phyloP scores from a whole-genome alignment of 805 yeast species.

The Saccharomycodes ludwigii region DNA sequence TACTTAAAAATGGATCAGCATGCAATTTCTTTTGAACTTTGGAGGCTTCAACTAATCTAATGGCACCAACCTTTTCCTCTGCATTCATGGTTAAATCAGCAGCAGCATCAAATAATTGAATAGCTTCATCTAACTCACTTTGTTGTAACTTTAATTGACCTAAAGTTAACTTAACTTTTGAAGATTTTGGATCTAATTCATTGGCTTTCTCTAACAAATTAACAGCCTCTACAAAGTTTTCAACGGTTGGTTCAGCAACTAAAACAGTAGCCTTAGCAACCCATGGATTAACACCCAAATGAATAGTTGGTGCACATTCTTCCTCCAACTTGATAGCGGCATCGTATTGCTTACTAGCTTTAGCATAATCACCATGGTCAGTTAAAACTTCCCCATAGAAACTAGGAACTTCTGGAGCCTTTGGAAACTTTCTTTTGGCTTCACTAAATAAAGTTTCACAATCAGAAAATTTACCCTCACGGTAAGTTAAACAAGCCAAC shows the following conservation, averaged over 20 bases:
- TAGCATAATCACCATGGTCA: slow-evolving; percentile 57
- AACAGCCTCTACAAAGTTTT: slow-evolving; percentile 43
- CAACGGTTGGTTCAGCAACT: slow-evolving; percentile 37
- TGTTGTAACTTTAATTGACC: slow-evolving; percentile 85
- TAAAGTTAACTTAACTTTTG: slow-evolving; percentile 77
- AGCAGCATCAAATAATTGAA: slow-evolving; percentile 69
- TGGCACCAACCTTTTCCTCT: slow-evolving; percentile 82
- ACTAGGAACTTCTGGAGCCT: slow-evolving; percentile 85
- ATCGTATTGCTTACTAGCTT: slow-evolving; percentile 76
- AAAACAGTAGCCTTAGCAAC: slow-evolving; percentile 76
- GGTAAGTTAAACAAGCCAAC: slow-evolving; percentile 83
- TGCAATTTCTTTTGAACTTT: slow-evolving; percentile 74
- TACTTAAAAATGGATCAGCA: slow-evolving; percentile 52
- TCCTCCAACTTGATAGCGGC: slow-evolving; percentile 74
- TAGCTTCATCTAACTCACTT: slow-evolving; percentile 73
- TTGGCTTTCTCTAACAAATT: slow-evolving; percentile 61
- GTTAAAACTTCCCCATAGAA: slow-evolving; percentile 90
- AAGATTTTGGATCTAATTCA: slow-evolving; percentile 76
- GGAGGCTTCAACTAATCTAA: slow-evolving; percentile 85
- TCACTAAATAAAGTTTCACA: slow-evolving; percentile 57
- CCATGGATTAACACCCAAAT: slow-evolving; percentile 81
- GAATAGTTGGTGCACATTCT: slow-evolving; percentile 42
- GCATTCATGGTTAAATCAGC: slow-evolving; percentile 70
- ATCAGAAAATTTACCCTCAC: slow-evolving; percentile 45
- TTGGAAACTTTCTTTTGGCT: slow-evolving; percentile 66